phyloP scores from a whole-genome alignment of 257 asterid genomes.

The Haberlea rhodopensis region DNA sequence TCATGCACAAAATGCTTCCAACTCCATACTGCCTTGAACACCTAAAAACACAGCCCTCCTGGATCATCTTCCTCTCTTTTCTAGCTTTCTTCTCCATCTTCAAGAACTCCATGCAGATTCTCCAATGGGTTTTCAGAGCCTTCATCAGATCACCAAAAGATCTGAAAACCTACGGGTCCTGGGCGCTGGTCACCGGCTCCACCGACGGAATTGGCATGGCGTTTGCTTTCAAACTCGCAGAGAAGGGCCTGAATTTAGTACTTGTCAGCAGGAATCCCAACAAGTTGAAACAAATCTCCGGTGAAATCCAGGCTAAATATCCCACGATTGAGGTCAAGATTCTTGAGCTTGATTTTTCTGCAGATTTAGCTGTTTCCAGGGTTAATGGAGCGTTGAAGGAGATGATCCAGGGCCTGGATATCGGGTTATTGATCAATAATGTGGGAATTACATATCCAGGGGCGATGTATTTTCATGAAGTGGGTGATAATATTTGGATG shows the following conservation, averaged over 20 bases:
- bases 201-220: slow-evolving; percentile 86
- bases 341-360: slow-evolving; percentile 50
- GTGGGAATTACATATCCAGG: slow-evolving; percentile 76
- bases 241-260: slow-evolving; percentile 57
- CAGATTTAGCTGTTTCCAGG: slow-evolving; percentile 8
- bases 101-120: slow-evolving; percentile 26
- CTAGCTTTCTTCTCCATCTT: slow-evolving; percentile 48
- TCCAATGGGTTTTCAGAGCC: slow-evolving; percentile 41
- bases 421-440: slow-evolving; percentile 78
- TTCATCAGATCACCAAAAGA: slow-evolving; percentile 51
- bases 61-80: slow-evolving; percentile 42
- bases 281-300: slow-evolving; percentile 43
- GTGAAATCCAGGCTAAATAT: slow-evolving; percentile 35
- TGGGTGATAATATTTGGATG: slow-evolving; percentile 58
- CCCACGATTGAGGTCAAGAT: slow-evolving; percentile 30
- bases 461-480: slow-evolving; percentile 72
- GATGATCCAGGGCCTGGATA: slow-evolving; percentile 45
- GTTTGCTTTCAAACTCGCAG: slow-evolving; percentile 68
- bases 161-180: slow-evolving; percentile 61
- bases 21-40: slow-evolving; percentile 15
- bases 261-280: slow-evolving; percentile 47
- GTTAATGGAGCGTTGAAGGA: slow-evolving; percentile 29
- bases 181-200: slow-evolving; percentile 85
- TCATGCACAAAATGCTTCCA: slow-evolving; percentile 28
- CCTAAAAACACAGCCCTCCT: slow-evolving; percentile 38